Percentiles rank a stretch among this genome's conserved stretches.
These are phyloP conservation scores for Lavandula angustifolia DNA, from an alignment of 257 asterid genomes.

Conservation along the genomic window DNA sequence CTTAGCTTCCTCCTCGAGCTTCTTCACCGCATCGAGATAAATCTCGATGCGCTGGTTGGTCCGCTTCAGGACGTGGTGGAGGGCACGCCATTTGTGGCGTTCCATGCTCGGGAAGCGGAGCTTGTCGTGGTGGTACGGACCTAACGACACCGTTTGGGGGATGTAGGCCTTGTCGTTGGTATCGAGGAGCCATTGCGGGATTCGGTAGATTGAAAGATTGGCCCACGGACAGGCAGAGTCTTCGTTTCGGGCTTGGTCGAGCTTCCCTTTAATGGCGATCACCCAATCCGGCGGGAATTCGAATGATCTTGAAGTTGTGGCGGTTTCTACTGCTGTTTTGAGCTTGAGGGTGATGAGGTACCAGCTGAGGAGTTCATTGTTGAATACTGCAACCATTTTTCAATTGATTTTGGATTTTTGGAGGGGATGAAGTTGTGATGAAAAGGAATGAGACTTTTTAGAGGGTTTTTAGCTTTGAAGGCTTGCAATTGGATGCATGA, in stretches of 20 bases:
- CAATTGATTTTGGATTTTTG: conserved; percentile 12
- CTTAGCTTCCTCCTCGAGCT: conserved; percentile 60
- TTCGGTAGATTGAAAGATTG: conserved; percentile 61
- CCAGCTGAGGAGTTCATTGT: conserved; percentile 89
- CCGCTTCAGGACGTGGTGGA: conserved; percentile 57
- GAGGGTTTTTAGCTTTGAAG: conserved; percentile 6
- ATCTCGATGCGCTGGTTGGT: conserved; percentile 48
- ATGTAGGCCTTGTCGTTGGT: conserved; percentile 72
- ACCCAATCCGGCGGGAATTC: conserved; percentile 64
- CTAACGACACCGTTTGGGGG: conserved; percentile 73
- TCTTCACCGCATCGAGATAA: conserved; percentile 55
- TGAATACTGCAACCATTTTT: conserved; percentile 87
- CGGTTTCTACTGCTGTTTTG: conserved; percentile 73
- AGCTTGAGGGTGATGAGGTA: conserved; percentile 83
- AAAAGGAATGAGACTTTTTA: conserved; percentile 16
- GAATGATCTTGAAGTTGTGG: conserved; percentile 42
- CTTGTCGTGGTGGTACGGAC: conserved; percentile 79
- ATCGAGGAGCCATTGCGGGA: conserved; percentile 66
- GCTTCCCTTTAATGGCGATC: conserved; percentile 59
- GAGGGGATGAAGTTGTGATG: not conserved
- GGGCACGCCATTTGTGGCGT: conserved; percentile 81
- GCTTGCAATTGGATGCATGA: not conserved
- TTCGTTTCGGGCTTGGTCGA: conserved; percentile 61
- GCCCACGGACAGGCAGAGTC: conserved; percentile 65
- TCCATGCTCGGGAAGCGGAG: conserved; percentile 66